Evolutionary conservation across 2,329 filamentous ascomycete species (phyloP), one percentile per base, ranked within the genome.

Genomic region (Nothopassalora personata): DNA sequence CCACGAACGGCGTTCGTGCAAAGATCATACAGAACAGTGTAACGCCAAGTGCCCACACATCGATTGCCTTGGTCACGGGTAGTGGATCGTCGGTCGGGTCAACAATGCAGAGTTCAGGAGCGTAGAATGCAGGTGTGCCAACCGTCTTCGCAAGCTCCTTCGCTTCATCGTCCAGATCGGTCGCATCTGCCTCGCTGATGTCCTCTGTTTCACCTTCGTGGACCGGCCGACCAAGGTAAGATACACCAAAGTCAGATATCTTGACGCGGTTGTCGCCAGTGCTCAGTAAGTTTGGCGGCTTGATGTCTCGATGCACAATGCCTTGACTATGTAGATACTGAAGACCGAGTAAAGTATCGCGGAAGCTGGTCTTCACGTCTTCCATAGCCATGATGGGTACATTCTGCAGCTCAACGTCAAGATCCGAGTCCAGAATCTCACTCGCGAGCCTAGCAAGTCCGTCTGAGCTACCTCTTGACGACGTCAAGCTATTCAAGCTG

Each of bases 181-280:
- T 86, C 10, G 90, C 89, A 72, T 97, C 92, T 77, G 86, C 75
- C 59, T 91, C 88, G 59, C 90, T 70, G 53, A 72, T 87, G 39
- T 86, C 83, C 67, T 95, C 90, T 11, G 59, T 46, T 33, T 73
- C 71, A 43, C 64, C 69, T 50, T 96, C 90, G 43, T 90, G 83
- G 59, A 92, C 89, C 1, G 91, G 91, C 53, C 91, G 86, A 30
- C 94, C 94, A 63, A 99, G 90, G 74, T 97, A 99, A 1, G 94
- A 99, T 1, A 99, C 94, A 33, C 94, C 94, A 77, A 99, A 99
- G 71, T 99, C 94, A 5, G 94, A 97, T 61, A 99, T 99, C 79
- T 99, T 99, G 70, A 97, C 90, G 13, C 88, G 86, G 67, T 92
- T 86, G 64, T 91, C 88, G 67, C 80, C 86, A 53, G 91, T 95